phyloP scores from a whole-genome alignment of 2,329 filamentous ascomycete species.

The Thelonectria olida region DNA sequence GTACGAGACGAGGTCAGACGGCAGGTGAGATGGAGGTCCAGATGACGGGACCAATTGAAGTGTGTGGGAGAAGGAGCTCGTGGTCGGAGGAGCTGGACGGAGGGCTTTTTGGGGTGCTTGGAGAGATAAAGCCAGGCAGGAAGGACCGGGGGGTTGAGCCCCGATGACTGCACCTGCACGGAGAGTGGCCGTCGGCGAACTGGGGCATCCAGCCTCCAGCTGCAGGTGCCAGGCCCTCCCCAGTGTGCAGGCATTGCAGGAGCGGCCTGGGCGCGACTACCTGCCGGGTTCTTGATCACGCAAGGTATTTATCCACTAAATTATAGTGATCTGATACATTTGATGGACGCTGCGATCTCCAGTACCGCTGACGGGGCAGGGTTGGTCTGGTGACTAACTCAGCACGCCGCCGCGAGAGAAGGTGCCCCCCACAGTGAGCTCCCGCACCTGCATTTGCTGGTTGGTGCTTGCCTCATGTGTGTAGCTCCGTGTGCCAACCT shows the following conservation, averaged over 20 bases:
- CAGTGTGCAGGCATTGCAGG: neutral
- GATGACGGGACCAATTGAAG: constrained; percentile 23
- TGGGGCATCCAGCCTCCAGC: neutral
- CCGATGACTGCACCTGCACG: constrained; percentile 4
- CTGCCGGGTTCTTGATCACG: too few relatives aligned
- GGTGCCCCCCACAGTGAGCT: neutral
- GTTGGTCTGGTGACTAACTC: constrained; percentile 13
- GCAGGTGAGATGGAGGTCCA: constrained; percentile 5
- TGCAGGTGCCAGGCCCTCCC: neutral
- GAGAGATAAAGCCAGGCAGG: constrained; percentile 17
- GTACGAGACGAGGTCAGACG: constrained; percentile 4
- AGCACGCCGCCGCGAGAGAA: neutral
- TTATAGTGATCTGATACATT: too few relatives aligned
- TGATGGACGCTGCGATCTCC: too few relatives aligned
- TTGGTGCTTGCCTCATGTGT: neutral
- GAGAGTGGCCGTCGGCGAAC: neutral
- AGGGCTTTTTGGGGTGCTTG: constrained; percentile 8
- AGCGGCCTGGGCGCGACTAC: too few relatives aligned
- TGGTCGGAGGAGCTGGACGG: constrained; percentile 20
- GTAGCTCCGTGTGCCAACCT: neutral
- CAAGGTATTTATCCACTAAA: too few relatives aligned
- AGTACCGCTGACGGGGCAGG: neutral
- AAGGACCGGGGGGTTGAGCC: neutral
- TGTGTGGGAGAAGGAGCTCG: constrained; percentile 18
- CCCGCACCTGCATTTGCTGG: neutral